Evolutionary conservation across 495 filamentous ascomycete species (phyloP), one percentile per base, ranked within the genome.

Genomic region (Penicillium daleae): DNA sequence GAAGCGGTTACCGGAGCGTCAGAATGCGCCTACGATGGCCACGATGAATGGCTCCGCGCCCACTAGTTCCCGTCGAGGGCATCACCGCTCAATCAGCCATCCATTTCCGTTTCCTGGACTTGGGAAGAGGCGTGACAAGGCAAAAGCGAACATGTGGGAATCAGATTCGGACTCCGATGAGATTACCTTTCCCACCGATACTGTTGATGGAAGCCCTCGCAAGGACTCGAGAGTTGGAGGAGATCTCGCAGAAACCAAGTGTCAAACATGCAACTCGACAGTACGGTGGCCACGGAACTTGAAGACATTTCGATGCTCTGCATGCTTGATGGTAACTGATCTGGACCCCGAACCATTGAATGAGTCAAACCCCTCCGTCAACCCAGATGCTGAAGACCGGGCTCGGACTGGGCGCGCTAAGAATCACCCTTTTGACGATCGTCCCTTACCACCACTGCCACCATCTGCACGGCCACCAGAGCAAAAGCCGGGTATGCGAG

Each of bases 271-370:
- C 71, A 90, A 89, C 71, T 90, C 89, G 52, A 85, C 86, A 42
- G 86, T 97, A 51, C 87, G 88, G 52, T 97, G 92, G 91, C 92
- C 93, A n/a, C 84, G 82, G 61, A 82, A 88, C 59, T 71, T 94
- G 65, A 83, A 84, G 27, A 81, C 89, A 44, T 97, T 93, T 76
- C 83, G 92, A 66, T 97, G 93, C 74, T 90, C 90, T 33, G 86
- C 90, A 51, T 97, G 93, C 74, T 78, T 92, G 66, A 96, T 90
- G 51, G 86, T 97, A 67, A 97, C 95, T 66, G 93, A 97, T 70
- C 70, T 97, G 51, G 83, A 85, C 61, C 86, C 86, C 13, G 63
- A 69, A n/a, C 10, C 39, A 0, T 22, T 35, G 22, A 63, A 50
- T 27, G 76, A 78, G 24, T 31, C 62, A 31, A 73, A 63, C 26